Evolutionary conservation across 495 filamentous ascomycete genomes (phyloP).

Genomic region (Elasticomyces elasticus): DNA sequence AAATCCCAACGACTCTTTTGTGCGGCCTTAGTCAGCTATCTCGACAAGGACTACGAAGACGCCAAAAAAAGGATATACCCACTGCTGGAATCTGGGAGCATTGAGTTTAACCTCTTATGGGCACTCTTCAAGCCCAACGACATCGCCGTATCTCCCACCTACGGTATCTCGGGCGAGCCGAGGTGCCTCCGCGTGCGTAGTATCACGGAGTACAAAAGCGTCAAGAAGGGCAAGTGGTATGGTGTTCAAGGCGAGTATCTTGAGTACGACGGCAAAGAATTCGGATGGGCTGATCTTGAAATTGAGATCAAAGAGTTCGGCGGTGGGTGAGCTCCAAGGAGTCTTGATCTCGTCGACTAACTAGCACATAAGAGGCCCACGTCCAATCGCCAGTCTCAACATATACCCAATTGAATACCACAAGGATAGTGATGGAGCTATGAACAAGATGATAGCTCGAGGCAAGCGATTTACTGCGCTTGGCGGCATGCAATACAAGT

Average conservation of each 20-base stretch:
- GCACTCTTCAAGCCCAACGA: conserved; percentile 87
- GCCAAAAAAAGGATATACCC: conserved; percentile 75
- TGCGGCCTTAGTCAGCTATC: conserved; percentile 67
- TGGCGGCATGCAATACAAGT: conserved; percentile 76
- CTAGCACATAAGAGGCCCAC: conserved; percentile 41
- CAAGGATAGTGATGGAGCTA: conserved; percentile 57
- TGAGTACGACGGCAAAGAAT: conserved; percentile 73
- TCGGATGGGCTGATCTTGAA: conserved; percentile 60
- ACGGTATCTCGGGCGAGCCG: conserved; percentile 69
- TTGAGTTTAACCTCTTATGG: conserved; percentile 87
- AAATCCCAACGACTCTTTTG: conserved; percentile 50
- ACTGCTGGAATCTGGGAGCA: conserved; percentile 69
- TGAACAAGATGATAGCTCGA: conserved; percentile 62
- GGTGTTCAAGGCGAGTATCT: conserved; percentile 72
- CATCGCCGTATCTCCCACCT: conserved; percentile 70
- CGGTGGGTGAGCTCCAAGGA: conserved; percentile 71
- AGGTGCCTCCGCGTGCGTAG: conserved; percentile 85
- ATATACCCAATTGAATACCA: conserved; percentile 79
- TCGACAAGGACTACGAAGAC: conserved; percentile 72
- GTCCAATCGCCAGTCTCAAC: conserved; percentile 68
- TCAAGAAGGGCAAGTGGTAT: conserved; percentile 74
- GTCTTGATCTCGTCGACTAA: conserved; percentile 13
- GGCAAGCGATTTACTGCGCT: conserved; percentile 76
- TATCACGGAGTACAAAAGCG: conserved; percentile 58
- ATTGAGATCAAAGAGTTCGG: conserved; percentile 70